These are phyloP conservation scores for Daedaleopsis sinensis DNA, from an alignment of 768 basidiomycete genomes.

Conservation along the genomic window DNA sequence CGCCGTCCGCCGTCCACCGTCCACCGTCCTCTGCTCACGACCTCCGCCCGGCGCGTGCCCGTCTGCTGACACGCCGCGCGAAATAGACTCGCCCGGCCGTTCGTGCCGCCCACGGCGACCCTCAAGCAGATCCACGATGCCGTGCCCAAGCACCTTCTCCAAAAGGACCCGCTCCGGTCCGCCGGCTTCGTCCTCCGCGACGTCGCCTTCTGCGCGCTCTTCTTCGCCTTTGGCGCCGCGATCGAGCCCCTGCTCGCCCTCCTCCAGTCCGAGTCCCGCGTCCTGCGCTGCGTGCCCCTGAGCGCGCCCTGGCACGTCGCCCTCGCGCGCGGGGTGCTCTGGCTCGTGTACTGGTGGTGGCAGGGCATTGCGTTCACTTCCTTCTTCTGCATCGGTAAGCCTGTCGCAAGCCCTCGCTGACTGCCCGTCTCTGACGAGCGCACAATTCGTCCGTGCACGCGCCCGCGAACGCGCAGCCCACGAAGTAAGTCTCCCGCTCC, in stretches of 20 bases:
- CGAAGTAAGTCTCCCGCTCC: slow-evolving; percentile 19
- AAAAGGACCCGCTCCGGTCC: slow-evolving; percentile 44
- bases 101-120: slow-evolving; percentile 50
- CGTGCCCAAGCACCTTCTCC: slow-evolving; percentile 55
- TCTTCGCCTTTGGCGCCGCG: slow-evolving; percentile 47
- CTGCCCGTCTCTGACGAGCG: not conserved
- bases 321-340: slow-evolving; percentile 39
- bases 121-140: slow-evolving; percentile 58
- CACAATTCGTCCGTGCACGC: not conserved
- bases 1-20: no score
- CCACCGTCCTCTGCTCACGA: no score
- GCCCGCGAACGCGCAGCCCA: slow-evolving; percentile 15
- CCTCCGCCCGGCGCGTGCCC: not conserved
- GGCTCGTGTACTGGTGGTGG: slow-evolving; percentile 52
- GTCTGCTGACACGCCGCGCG: not conserved
- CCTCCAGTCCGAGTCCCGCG: slow-evolving; percentile 38
- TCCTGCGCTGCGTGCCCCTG: slow-evolving; percentile 40
- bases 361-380: slow-evolving; percentile 55
- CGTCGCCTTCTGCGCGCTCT: slow-evolving; percentile 42
- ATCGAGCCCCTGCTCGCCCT: slow-evolving; percentile 48
- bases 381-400: slow-evolving; percentile 53
- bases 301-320: no score
- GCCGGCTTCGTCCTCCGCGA: slow-evolving; percentile 48
- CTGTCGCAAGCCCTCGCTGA: not conserved
- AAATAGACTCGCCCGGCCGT: slow-evolving; percentile 45